These are phyloP conservation scores for Colletotrichum spaethianum DNA, from an alignment of 2,329 filamentous ascomycete species.

Conservation along the genomic window DNA sequence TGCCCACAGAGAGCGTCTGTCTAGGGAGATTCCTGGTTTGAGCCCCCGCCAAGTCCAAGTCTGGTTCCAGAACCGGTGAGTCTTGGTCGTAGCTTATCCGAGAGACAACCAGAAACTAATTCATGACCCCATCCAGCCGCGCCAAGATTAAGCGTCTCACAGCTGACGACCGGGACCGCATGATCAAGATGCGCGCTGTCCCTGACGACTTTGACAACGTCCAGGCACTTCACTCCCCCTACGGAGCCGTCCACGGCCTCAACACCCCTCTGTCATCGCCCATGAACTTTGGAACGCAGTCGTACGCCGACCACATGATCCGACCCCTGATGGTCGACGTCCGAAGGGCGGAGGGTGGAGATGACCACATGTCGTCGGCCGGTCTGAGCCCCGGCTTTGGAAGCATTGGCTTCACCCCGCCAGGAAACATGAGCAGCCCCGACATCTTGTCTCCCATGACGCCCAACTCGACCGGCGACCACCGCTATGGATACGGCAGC, in stretches of 20 bases:
- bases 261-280: conserved; percentile 63
- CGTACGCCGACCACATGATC: conserved; percentile 74
- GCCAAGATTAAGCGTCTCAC: conserved; percentile 81
- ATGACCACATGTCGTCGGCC: conserved; percentile 77
- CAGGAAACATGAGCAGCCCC: conserved; percentile 63
- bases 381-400: conserved; percentile 78
- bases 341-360: conserved; percentile 69
- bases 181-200: conserved; percentile 80
- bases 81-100: conserved; percentile 32
- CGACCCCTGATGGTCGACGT: conserved; percentile 79
- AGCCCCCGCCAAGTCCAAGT: conserved; percentile 96
- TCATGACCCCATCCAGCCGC: conserved; percentile 60
- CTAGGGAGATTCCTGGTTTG: conserved; percentile 90
- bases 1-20: conserved; percentile 87
- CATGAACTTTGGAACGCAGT: conserved; percentile 62
- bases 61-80: conserved; percentile 97
- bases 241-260: conserved; percentile 71
- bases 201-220: conserved; percentile 81
- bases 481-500: conserved; percentile 68
- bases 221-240: conserved; percentile 77
- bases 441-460: conserved; percentile 71
- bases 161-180: conserved; percentile 78
- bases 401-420: conserved; percentile 74
- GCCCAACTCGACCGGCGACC: conserved; percentile 54
- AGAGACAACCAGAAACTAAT: conserved; percentile 39